A percentile compares a stretch with the other conserved stretches of the same genome.
These are phyloP conservation scores for Periglandula ipomoeae DNA, from an alignment of 2,329 filamentous ascomycete species.

Conservation along the genomic window DNA sequence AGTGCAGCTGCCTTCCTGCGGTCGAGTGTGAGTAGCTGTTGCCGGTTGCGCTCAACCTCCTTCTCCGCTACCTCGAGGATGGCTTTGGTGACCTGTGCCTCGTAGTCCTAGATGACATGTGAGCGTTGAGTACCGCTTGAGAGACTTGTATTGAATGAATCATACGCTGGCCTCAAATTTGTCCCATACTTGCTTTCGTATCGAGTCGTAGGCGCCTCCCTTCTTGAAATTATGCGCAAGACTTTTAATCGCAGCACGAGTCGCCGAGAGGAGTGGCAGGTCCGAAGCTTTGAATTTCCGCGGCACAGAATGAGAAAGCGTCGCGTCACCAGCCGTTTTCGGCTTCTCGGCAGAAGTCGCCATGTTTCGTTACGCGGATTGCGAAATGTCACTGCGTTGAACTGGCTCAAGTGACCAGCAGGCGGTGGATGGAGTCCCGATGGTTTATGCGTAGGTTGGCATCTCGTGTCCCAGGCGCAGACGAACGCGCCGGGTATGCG, in stretches of 20 bases:
- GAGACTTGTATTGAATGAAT: not conserved
- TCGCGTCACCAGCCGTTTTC: constrained; percentile 12
- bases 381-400: not conserved
- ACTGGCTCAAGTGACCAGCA: no score
- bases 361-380: constrained; percentile 16
- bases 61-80: constrained; percentile 62
- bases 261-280: constrained; percentile 63
- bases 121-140: not conserved
- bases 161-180: constrained; percentile 63
- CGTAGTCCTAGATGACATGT: constrained; percentile 49
- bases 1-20: constrained; percentile 65
- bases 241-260: constrained; percentile 62
- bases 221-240: constrained; percentile 79
- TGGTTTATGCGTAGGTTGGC: not conserved
- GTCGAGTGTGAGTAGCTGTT: constrained; percentile 62
- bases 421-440: not conserved
- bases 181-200: constrained; percentile 69
- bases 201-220: constrained; percentile 71
- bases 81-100: constrained; percentile 54
- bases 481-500: not conserved
- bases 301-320: constrained; percentile 9
- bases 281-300: constrained; percentile 64
- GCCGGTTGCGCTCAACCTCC: constrained; percentile 67
- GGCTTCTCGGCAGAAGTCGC: constrained; percentile 17
- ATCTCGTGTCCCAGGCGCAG: not conserved